Evolutionary conservation across 2,329 filamentous ascomycete species (phyloP).

Genomic region (Sporothrix sp.): DNA sequence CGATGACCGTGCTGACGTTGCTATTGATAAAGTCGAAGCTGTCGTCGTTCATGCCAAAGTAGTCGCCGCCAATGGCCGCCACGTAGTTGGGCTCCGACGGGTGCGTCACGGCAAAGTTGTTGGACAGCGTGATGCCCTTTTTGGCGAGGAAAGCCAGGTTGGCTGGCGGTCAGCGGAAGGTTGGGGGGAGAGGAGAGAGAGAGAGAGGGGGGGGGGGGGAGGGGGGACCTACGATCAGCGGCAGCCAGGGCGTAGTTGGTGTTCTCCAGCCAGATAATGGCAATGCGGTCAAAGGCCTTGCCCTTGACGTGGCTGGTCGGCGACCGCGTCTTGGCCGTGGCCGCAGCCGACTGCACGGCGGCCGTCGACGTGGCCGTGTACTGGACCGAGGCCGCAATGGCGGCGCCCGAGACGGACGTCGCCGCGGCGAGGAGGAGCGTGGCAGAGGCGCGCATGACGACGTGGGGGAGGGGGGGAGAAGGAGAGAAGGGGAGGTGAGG

Average conservation of each 20-base stretch:
- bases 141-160: slow-evolving; percentile 48
- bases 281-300: slow-evolving; percentile 61
- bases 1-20: slow-evolving; percentile 58
- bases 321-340: slow-evolving; percentile 50
- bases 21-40: slow-evolving; percentile 46
- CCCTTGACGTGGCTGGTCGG: slow-evolving; percentile 58
- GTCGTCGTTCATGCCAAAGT: slow-evolving; percentile 64
- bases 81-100: slow-evolving; percentile 71
- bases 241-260: slow-evolving; percentile 56
- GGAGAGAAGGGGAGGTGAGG: background rate
- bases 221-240: slow-evolving; percentile 43
- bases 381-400: slow-evolving; percentile 12
- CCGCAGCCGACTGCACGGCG: slow-evolving; percentile 46
- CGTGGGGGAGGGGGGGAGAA: background rate
- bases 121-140: slow-evolving; percentile 52
- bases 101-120: slow-evolving; percentile 56
- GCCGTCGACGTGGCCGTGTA: slow-evolving; percentile 44
- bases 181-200: too few species aligned
- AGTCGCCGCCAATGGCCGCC: slow-evolving; percentile 57
- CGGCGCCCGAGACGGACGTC: slow-evolving; percentile 10
- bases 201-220: background rate
- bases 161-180: slow-evolving; percentile 20
- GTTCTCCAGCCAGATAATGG: slow-evolving; percentile 70
- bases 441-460: slow-evolving; percentile 13
- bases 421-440: slow-evolving; percentile 15